A percentile compares a stretch with the other conserved stretches of the same genome.
Conservation (phyloP, 2,329 filamentous ascomycete species). For the Penicillium janthinellum region DNA sequence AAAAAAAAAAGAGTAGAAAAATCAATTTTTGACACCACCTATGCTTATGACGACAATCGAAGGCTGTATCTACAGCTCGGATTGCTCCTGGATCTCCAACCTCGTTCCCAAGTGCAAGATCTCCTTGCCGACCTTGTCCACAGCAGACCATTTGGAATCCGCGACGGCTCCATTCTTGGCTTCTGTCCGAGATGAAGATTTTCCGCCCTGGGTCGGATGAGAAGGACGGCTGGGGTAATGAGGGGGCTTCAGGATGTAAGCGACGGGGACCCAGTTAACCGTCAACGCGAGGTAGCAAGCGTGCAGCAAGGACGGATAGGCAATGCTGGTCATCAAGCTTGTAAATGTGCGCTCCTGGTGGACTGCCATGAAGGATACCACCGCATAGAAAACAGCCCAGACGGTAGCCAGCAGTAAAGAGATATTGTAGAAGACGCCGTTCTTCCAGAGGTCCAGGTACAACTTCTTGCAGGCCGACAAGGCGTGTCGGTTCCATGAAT, state of each 20-base stretch:
- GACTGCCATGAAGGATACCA: not conserved
- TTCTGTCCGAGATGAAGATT: not conserved
- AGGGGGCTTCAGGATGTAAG: constrained; percentile 25
- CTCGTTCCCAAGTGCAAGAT: constrained; percentile 7
- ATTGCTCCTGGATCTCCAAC: constrained; percentile 9
- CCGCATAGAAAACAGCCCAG: constrained; percentile 6
- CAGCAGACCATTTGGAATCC: not conserved
- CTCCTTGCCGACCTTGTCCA: constrained; percentile 7
- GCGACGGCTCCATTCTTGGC: not conserved
- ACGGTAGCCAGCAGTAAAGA: constrained; percentile 15
- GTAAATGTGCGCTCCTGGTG: not conserved
- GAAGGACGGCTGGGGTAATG: constrained; percentile 6
- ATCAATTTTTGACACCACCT: not conserved
- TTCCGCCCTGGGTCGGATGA: not conserved
- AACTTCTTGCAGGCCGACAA: constrained; percentile 9
- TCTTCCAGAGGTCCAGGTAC: constrained; percentile 20
- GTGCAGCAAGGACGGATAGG: constrained; percentile 29
- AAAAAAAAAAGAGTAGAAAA: not conserved
- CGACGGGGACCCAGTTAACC: constrained; percentile 26
- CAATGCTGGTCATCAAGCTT: constrained; percentile 18
- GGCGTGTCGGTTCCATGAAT: constrained; percentile 25
- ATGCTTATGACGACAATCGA: not conserved
- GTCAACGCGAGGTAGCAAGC: constrained; percentile 19
- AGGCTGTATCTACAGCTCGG: not conserved
- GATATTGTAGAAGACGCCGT: constrained; percentile 23